Evolutionary conservation across 2,329 filamentous ascomycete genomes (phyloP), one percentile per base, ranked within the genome.

Genomic region (Helotiales sp.): DNA sequence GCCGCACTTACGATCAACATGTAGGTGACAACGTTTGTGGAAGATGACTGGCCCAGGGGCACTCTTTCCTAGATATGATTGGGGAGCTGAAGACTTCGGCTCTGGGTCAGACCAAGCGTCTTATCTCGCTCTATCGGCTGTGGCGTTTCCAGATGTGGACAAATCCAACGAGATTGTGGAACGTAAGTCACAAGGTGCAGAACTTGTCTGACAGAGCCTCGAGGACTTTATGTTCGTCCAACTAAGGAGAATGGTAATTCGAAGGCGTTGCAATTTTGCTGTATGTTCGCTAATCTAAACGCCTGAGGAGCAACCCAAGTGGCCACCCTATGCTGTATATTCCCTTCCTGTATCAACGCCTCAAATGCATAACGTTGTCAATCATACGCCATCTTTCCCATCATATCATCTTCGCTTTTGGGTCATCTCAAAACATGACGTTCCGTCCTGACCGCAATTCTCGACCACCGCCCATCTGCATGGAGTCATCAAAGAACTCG

Each of bases 401-500:
- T 40, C 56, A 52, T 40, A n/a, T 55, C 36, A 19, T 54, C 4
- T 31, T 6, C 13, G 4, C 5, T 25, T 29, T 24, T 24, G 19
- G 5, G 40, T 10, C 12, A 30, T 17, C 12, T 33, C 25, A 48
- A 15, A 22, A 33, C 9, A 15, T 22, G 12, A 29, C 24, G 15
- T 30, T 30, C 10, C 29, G 10, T 19, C 46, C 46, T 9, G 58
- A 54, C 9, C 55, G 44, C 22, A 57, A 22, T 24, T 60, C 54
- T 36, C 58, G 51, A 8, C 36, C 52, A 46, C 51, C 52, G 17
- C 30, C 44, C 9, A 33, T 27, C 12, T 40, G 30, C 10, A 47
- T 33, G 10, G 40, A 47, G 8, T 40, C 27, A 17, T 54, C 55
- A 12, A 34, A 36, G 48, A 62, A 60, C 12, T 62, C 61, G 55